Base-by-base conservation (phyloP, 352 stramenopile species). In the Peronospora tabacina region DNA sequence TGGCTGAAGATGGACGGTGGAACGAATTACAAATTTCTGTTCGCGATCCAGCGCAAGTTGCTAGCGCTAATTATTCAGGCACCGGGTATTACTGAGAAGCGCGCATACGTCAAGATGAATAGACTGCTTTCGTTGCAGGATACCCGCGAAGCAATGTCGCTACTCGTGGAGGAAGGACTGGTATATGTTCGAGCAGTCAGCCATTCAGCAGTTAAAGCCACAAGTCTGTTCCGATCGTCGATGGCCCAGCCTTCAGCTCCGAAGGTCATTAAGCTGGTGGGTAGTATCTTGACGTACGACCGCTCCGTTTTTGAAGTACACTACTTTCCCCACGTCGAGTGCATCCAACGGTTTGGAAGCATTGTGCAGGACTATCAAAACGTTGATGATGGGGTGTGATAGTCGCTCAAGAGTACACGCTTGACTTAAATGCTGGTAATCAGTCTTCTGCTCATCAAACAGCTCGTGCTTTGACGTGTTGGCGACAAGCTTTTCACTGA, bases 1-100 rank as follows among this genome's bases (percentile, higher is more conserved):
- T 91, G 80, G 80, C 63, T 89, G 20, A 87, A 87, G 54, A 91
- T 89, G 80, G 70, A 89, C 45, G 77, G 80, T 22, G 72, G 65
- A 42, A 76, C 70, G 24, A 87, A 91, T 49, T 77, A 80, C 52
- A 68, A 64, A 20, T 91, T 91, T 44, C 30, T 91, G 12, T 84
- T 87, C 20, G 67, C 72, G 19, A 81, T 91, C 37, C 80, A 91
- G 49, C 80, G 80, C 36, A 88, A 86, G 47, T 39, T 91, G 35
- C 51, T 91, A 16, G 44, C 70, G 19, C 61, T 72, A 16, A 61
- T 91, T 28, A 32, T 89, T 33, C 42, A 77, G 43, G 52, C 52
- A 2, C 80, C 80, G 0, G 80, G 80, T 24, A 75, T 87, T 32
- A 75, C 67, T 4, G 80, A 87, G 48, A 68, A 73, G n/a, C 64